Base-by-base conservation (phyloP, 2,329 filamentous ascomycete genomes). In the Orbilia quercus region DNA sequence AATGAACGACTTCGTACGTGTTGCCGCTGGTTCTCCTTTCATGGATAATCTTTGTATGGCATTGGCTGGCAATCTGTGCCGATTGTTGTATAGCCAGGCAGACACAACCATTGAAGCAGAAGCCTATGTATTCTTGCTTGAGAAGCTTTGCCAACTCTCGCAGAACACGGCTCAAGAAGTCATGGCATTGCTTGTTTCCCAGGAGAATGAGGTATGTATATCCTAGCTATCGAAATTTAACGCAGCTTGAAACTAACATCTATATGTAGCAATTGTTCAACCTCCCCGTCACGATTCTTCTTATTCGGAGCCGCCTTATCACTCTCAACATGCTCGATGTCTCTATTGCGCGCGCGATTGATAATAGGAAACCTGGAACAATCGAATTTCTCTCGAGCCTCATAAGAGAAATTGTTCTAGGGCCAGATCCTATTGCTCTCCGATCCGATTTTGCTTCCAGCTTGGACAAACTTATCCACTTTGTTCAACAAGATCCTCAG, bases 71-170 rank as follows among this genome's bases (percentile, higher is more conserved):
- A 84, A 85, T 75, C 83, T 87, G 34, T 87, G 85, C 74, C 84
- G 82, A 18, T 82, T 83, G 28, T 81, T 90, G 25, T 88, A 76
- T 42, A 75, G 70, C 31, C 75, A 78, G 60, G 71, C 73, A 23
- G 75, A 77, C 55, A 76, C 75, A 7, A 51, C 85, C 70, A 83
- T 90, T 44, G 88, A 89, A 76, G 83, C 89, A 40, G 88, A 90
- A 77, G 84, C 89, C 31, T 82, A 89, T 57, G 85, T 87, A 14
- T 84, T 87, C 75, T 79, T 90, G 22, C 81, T 90, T 31, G 83
- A 84, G 42, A 85, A 86, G 75, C 81, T 90, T n/a, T 89, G 87
- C 78, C 83, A 86, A 58, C 81, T 87, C 74, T 88, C 86, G n/a
- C 82, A 84, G 4, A 79, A 83, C 34, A 86, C 87, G 42, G 85